Conservation (phyloP, 805 yeast species). For the Metschnikowia proteae region DNA sequence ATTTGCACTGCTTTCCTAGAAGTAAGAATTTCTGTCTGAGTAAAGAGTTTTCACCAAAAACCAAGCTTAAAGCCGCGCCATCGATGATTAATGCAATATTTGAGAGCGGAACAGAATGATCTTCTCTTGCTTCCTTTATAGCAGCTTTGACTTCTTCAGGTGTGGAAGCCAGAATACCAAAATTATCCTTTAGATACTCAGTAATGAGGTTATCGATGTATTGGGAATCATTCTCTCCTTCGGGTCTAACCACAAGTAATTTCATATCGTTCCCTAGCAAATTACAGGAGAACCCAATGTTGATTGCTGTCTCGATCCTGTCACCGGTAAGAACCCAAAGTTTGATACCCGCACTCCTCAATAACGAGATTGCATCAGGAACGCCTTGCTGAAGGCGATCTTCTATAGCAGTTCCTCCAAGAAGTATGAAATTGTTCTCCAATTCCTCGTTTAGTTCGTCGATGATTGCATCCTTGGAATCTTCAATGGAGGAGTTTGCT, state of each 20-base stretch:
- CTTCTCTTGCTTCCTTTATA: constrained; percentile 45
- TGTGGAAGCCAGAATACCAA: constrained; percentile 51
- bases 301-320: constrained; percentile 78
- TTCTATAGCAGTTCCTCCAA: constrained; percentile 83
- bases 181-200: constrained; percentile 45
- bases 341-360: constrained; percentile 71
- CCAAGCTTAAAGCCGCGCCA: constrained; percentile 65
- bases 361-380: constrained; percentile 63
- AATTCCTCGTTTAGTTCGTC: constrained; percentile 55
- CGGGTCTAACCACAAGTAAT: constrained; percentile 56
- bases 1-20: constrained; percentile 73
- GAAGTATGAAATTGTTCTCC: constrained; percentile 51
- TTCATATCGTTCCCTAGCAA: constrained; percentile 66
- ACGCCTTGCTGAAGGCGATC: constrained; percentile 77
- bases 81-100: constrained; percentile 70
- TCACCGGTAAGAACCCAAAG: constrained; percentile 85
- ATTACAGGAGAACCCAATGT: constrained; percentile 78
- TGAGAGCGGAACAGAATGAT: constrained; percentile 66
- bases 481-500: constrained; percentile 55
- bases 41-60: constrained; percentile 41
- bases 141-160: constrained; percentile 42
- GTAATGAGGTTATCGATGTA: constrained; percentile 40
- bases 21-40: constrained; percentile 52
- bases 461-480: constrained; percentile 54
- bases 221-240: constrained; percentile 32